phyloP scores from a whole-genome alignment of 768 basidiomycete species.

The Amanita muscaria region DNA sequence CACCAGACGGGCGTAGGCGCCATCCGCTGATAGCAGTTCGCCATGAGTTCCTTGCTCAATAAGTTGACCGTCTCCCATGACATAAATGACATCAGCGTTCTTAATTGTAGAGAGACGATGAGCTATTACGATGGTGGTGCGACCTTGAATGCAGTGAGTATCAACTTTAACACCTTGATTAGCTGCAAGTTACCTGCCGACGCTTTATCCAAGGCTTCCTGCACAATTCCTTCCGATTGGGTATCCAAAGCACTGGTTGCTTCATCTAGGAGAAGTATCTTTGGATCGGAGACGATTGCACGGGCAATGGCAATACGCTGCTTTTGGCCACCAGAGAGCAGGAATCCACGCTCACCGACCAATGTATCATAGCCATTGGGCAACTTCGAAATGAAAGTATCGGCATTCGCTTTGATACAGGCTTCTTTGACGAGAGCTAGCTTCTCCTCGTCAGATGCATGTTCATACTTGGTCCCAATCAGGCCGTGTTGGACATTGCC shows the following conservation, averaged over 20 bases:
- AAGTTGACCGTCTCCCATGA: slow-evolving; percentile 83
- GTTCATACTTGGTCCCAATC: slow-evolving; percentile 62
- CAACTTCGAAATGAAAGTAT: slow-evolving; percentile 78
- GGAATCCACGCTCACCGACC: slow-evolving; percentile 84
- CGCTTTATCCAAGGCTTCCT: slow-evolving; percentile 86
- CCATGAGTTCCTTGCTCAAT: slow-evolving; percentile 76
- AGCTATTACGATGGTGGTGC: slow-evolving; percentile 76
- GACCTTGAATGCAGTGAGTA: slow-evolving; percentile 30
- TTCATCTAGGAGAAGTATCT: slow-evolving; percentile 82
- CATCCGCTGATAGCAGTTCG: slow-evolving; percentile 50
- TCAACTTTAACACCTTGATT: slow-evolving; percentile 29
- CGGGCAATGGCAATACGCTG: slow-evolving; percentile 87
- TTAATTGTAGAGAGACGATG: slow-evolving; percentile 80
- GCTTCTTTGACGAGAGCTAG: slow-evolving; percentile 76
- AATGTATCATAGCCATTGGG: slow-evolving; percentile 81
- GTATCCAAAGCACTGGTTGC: slow-evolving; percentile 88
- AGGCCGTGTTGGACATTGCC: slow-evolving; percentile 82
- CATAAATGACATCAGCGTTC: slow-evolving; percentile 75
- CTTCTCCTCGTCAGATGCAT: slow-evolving; percentile 68
- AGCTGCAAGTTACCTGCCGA: slow-evolving; percentile 41
- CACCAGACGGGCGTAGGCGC: slow-evolving; percentile 70
- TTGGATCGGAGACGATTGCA: slow-evolving; percentile 82
- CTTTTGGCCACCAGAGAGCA: slow-evolving; percentile 81
- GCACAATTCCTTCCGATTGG: slow-evolving; percentile 79
- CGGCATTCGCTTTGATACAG: slow-evolving; percentile 82